phyloP scores from a whole-genome alignment of 1,139 yeast species.

The Suhomyces chickasaworum region DNA sequence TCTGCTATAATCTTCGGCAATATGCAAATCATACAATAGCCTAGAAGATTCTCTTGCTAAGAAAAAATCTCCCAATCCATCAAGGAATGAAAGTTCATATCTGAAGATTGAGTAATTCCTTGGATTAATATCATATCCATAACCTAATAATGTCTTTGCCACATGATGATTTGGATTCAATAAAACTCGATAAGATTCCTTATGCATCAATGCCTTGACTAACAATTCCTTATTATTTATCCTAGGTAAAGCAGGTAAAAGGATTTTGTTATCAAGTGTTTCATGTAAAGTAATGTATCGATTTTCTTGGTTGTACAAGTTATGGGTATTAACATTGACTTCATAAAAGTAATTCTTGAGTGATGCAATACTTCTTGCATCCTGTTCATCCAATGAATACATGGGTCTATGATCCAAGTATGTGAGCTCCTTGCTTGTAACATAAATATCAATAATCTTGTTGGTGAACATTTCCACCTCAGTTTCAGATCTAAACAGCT shows the following conservation, averaged over 20 bases:
- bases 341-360: slow-evolving; percentile 27
- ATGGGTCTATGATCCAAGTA: slow-evolving; percentile 10
- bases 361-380: slow-evolving; percentile 17
- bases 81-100: slow-evolving; percentile 45
- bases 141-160: slow-evolving; percentile 24
- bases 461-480: slow-evolving; percentile 34
- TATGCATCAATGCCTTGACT: slow-evolving; percentile 44
- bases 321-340: slow-evolving; percentile 25
- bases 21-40: slow-evolving; percentile 34
- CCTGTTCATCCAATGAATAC: slow-evolving; percentile 15
- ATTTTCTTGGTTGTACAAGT: slow-evolving; percentile 23
- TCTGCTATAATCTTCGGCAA: slow-evolving; percentile 18
- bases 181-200: slow-evolving; percentile 41
- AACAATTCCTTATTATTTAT: slow-evolving; percentile 34
- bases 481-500: slow-evolving; percentile 27
- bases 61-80: slow-evolving; percentile 48
- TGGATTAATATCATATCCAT: slow-evolving; percentile 22
- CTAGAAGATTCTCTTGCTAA: slow-evolving; percentile 43
- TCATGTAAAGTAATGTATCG: slow-evolving; percentile 30
- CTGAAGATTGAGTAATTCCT: slow-evolving; percentile 29
- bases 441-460: slow-evolving; percentile 34
- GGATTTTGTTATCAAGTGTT: slow-evolving; percentile 26
- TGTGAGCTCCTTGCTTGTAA: slow-evolving; percentile 24
- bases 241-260: slow-evolving; percentile 40
- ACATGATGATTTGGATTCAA: slow-evolving; percentile 34